These are phyloP conservation scores for Elsinoe arachidis DNA, from an alignment of 2,329 filamentous ascomycete species.

Conservation along the genomic window DNA sequence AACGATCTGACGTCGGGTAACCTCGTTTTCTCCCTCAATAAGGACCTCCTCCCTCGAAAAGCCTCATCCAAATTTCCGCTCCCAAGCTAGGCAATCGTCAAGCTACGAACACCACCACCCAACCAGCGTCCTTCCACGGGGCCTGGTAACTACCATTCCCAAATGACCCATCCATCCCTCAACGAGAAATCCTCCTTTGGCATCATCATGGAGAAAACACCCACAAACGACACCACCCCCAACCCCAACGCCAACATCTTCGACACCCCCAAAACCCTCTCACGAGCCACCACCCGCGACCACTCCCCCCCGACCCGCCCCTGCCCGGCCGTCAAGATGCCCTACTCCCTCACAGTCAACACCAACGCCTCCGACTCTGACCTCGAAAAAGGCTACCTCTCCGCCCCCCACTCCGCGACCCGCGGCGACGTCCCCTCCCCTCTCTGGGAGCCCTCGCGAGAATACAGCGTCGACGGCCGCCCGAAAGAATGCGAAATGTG, in stretches of 20 bases:
- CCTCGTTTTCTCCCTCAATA: constrained; percentile 7
- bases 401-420: constrained; percentile 19
- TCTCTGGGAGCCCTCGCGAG: constrained; percentile 16
- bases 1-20: constrained; percentile 10
- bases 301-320: constrained; percentile 32
- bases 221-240: constrained; percentile 19
- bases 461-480: constrained; percentile 21
- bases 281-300: constrained; percentile 26
- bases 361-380: constrained; percentile 20
- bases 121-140: background rate
- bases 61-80: background rate
- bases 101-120: too few species aligned
- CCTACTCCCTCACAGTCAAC: constrained; percentile 11
- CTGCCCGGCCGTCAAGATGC: constrained; percentile 37
- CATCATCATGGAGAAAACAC: constrained; percentile 30
- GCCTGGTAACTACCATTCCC: background rate
- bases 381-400: constrained; percentile 34
- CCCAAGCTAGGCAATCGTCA: background rate
- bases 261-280: constrained; percentile 27
- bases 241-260: constrained; percentile 22
- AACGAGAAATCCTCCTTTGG: constrained; percentile 32
- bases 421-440: constrained; percentile 29
- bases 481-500: constrained; percentile 45
- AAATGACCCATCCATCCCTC: constrained; percentile 12
- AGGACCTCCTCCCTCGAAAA: background rate